Conservation (phyloP, 352 stramenopile species). For the Globisporangium ultimum region DNA sequence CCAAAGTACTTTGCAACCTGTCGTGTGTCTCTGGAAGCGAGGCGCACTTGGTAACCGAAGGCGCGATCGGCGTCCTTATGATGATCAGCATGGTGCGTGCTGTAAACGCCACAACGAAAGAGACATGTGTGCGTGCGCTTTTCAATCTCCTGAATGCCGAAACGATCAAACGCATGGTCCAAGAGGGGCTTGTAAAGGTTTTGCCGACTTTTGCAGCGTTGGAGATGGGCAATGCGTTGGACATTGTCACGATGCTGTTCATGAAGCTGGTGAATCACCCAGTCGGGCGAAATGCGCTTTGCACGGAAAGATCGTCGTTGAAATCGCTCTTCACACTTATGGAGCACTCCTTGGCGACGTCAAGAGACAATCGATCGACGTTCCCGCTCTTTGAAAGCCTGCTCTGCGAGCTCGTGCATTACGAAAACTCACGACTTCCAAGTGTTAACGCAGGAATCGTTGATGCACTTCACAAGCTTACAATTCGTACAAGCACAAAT, state of each 20-base stretch:
- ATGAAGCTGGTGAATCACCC: slow-evolving; percentile 49
- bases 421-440: slow-evolving; percentile 46
- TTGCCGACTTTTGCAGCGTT: slow-evolving; percentile 41
- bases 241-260: slow-evolving; percentile 53
- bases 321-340: slow-evolving; percentile 53
- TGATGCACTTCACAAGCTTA: slow-evolving; percentile 37
- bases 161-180: slow-evolving; percentile 60
- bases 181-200: slow-evolving; percentile 68
- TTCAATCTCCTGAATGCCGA: slow-evolving; percentile 60
- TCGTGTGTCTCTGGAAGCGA: slow-evolving; percentile 54
- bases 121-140: slow-evolving; percentile 62
- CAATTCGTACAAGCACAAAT: slow-evolving; percentile 15
- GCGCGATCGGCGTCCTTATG: slow-evolving; percentile 61
- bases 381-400: slow-evolving; percentile 35
- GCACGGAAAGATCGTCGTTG: slow-evolving; percentile 37
- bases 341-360: slow-evolving; percentile 6
- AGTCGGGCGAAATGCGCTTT: slow-evolving; percentile 41
- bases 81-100: slow-evolving; percentile 82
- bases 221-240: slow-evolving; percentile 18
- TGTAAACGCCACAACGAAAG: slow-evolving; percentile 54
- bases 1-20: slow-evolving; percentile 70
- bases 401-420: slow-evolving; percentile 43
- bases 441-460: slow-evolving; percentile 57
- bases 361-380: not conserved
- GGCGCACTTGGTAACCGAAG: slow-evolving; percentile 44